Conservation (phyloP, 306 rosid species). For the Prinsepia uniflora region DNA sequence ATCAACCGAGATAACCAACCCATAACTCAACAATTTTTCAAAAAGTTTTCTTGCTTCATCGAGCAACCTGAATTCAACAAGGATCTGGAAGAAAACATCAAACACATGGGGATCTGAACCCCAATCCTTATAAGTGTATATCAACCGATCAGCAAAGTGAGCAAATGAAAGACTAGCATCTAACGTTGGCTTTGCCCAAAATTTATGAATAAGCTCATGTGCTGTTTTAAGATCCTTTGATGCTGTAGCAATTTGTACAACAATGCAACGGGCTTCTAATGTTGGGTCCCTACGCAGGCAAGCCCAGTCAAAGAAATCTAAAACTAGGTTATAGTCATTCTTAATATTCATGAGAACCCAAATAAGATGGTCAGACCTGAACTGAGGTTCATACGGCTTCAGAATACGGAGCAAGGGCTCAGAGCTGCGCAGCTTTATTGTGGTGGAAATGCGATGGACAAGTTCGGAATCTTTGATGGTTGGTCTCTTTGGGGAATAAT, state of each 20-base stretch:
- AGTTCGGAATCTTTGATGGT: not conserved
- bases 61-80: not conserved
- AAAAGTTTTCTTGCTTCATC: not conserved
- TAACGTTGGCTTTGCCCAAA: constrained; percentile 1
- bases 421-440: constrained; percentile 3
- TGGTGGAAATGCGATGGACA: not conserved
- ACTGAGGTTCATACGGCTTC: constrained; percentile 2
- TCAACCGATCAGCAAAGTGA: constrained; percentile 3
- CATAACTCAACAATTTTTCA: not conserved
- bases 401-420: not conserved
- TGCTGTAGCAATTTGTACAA: constrained; percentile 1
- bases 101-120: constrained; percentile 7
- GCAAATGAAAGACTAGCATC: not conserved
- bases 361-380: constrained; percentile 3
- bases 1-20: constrained; percentile 1
- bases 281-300: constrained; percentile 2
- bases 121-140: constrained; percentile 3
- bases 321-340: constrained; percentile 1
- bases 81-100: not conserved
- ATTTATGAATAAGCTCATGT: not conserved
- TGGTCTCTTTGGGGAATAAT: not conserved
- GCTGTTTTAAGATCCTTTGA: not conserved
- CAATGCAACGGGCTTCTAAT: not conserved
- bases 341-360: constrained; percentile 2
- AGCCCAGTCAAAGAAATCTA: constrained; percentile 3